Percentiles rank a stretch among this genome's conserved stretches.
Conservation (phyloP, 2,329 filamentous ascomycete genomes). For the Furcasterigmium sp. region DNA sequence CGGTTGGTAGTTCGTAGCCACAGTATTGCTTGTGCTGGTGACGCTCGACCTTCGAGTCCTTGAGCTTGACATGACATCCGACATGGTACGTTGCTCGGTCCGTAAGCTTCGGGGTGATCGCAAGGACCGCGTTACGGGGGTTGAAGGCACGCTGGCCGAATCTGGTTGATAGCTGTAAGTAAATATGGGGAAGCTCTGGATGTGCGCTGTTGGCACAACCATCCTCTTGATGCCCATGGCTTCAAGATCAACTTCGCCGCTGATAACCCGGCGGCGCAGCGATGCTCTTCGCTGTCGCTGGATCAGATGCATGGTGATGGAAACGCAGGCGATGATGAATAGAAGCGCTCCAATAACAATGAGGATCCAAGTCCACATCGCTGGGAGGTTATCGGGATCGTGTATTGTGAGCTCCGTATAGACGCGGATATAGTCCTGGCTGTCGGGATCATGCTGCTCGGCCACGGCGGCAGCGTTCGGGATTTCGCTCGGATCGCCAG, state of each 20-base stretch:
- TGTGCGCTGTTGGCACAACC: conserved; percentile 65
- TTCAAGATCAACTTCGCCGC: conserved; percentile 82
- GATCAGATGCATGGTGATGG: conserved; percentile 68
- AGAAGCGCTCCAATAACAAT: conserved; percentile 69
- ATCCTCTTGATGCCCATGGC: conserved; percentile 78
- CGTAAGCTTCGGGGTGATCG: conserved; percentile 16
- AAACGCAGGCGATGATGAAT: conserved; percentile 61
- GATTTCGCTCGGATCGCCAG: conserved; percentile 62
- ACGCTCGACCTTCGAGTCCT: conserved; percentile 33
- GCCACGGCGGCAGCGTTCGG: conserved; percentile 54
- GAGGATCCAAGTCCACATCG: conserved; percentile 75
- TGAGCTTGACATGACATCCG: conserved; percentile 7
- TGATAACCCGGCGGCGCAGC: conserved; percentile 64
- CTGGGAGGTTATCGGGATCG: conserved; percentile 51
- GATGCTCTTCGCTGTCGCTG: conserved; percentile 65
- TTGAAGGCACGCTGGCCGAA: conserved; percentile 25
- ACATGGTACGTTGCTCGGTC: conserved; percentile 9
- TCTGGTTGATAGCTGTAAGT: conserved; percentile 62
- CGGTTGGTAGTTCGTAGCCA: conserved; percentile 63
- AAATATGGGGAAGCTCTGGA: conserved; percentile 73
- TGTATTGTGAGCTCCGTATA: conserved; percentile 49
- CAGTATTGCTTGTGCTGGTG: conserved; percentile 25
- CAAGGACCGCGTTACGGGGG: conserved; percentile 26
- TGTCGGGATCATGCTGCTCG: conserved; percentile 47
- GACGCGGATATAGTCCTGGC: conserved; percentile 54